A percentile compares a stretch with the other conserved stretches of the same genome.
Evolutionary conservation across 2,329 filamentous ascomycete species (phyloP).

Genomic region (Aureobasidium subglaciale): DNA sequence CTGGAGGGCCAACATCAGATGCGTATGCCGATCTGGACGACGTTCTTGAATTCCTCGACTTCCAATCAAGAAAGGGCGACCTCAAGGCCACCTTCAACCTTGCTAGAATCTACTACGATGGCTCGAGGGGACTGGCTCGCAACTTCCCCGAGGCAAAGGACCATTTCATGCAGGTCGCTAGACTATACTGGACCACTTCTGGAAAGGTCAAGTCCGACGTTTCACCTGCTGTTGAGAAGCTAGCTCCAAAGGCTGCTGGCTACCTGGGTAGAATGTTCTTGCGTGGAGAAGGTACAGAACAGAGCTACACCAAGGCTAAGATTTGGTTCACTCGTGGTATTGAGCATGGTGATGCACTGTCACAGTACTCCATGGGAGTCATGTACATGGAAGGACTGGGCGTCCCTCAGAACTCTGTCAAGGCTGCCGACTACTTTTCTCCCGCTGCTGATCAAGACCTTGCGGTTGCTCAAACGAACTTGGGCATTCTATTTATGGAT

Average conservation of each 20-base stretch:
- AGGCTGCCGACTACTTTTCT: slow-evolving; percentile 69
- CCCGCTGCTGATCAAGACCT: slow-evolving; percentile 76
- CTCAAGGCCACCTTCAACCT: slow-evolving; percentile 80
- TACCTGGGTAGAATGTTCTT: slow-evolving; percentile 86
- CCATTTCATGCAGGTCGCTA: slow-evolving; percentile 74
- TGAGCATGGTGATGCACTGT: slow-evolving; percentile 68
- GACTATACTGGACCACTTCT: slow-evolving; percentile 69
- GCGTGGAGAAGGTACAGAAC: slow-evolving; percentile 74
- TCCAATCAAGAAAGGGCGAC: slow-evolving; percentile 85
- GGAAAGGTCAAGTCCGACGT: slow-evolving; percentile 66
- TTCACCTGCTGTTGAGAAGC: slow-evolving; percentile 64
- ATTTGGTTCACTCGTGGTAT: slow-evolving; percentile 80
- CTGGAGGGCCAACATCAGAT: slow-evolving; percentile 66
- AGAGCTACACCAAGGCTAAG: slow-evolving; percentile 68
- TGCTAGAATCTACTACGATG: slow-evolving; percentile 82
- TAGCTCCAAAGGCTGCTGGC: slow-evolving; percentile 75
- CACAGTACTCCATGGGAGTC: slow-evolving; percentile 74
- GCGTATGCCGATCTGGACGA: slow-evolving; percentile 84
- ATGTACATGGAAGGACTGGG: slow-evolving; percentile 78
- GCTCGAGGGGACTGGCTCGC: slow-evolving; percentile 64
- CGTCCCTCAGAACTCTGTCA: slow-evolving; percentile 59
- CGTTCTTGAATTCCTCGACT: slow-evolving; percentile 85
- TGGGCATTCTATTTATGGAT: slow-evolving; percentile 79
- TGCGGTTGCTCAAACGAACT: slow-evolving; percentile 70
- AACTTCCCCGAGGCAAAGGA: slow-evolving; percentile 67